A percentile compares a stretch with the other conserved stretches of the same genome.
Conservation (phyloP, 305 asterid genomes). For the Fraxinus greggii region DNA sequence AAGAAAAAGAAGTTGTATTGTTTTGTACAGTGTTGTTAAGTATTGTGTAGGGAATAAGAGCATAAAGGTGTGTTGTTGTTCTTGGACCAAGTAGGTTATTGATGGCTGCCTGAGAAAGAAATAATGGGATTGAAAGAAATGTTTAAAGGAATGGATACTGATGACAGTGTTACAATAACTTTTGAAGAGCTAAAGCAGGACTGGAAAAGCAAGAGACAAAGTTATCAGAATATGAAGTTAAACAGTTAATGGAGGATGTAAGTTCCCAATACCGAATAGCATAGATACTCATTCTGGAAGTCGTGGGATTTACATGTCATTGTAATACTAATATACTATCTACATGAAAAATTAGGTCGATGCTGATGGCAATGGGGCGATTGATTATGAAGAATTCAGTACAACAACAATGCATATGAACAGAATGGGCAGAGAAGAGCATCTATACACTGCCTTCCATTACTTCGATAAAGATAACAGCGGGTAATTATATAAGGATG, state of each 20-base stretch:
- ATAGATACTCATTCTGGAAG: not conserved
- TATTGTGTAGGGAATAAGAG: not conserved
- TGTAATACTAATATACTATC: not conserved
- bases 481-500: slow-evolving; percentile 39
- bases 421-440: slow-evolving; percentile 30
- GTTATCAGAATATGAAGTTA: not conserved
- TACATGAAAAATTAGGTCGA: slow-evolving; percentile 55
- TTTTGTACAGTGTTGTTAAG: not conserved
- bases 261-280: not conserved
- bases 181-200: not conserved
- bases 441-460: slow-evolving; percentile 90
- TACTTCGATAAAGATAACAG: slow-evolving; percentile 89
- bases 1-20: not conserved
- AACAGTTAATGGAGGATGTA: slow-evolving; percentile 68
- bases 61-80: not conserved
- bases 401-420: slow-evolving; percentile 97
- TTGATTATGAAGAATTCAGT: slow-evolving; percentile 92
- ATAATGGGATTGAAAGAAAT: slow-evolving; percentile 1
- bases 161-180: not conserved
- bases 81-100: not conserved
- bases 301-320: not conserved
- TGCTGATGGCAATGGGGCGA: slow-evolving; percentile 92
- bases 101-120: not conserved
- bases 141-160: slow-evolving; percentile 4
- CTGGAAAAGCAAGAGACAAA: not conserved